A percentile compares a stretch with the other conserved stretches of the same genome.
Evolutionary conservation across 768 basidiomycete species (phyloP).

Genomic region (Boletellus ananiceps): DNA sequence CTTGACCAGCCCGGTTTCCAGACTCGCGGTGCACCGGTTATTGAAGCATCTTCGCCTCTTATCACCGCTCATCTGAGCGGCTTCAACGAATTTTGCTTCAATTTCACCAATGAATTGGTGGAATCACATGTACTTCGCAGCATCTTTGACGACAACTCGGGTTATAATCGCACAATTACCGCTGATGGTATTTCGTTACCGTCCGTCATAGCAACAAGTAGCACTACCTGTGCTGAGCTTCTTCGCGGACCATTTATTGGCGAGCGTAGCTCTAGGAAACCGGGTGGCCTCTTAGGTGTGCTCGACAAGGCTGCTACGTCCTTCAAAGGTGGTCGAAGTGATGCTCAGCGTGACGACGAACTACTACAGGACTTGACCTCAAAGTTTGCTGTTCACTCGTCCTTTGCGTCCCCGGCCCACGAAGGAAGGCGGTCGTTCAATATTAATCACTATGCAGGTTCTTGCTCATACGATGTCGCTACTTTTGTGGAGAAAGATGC

Average conservation of each 20-base stretch:
- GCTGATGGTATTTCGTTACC: slow-evolving; percentile 53
- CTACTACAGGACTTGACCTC: slow-evolving; percentile 46
- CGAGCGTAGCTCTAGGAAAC: slow-evolving; percentile 45
- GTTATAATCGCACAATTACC: slow-evolving; percentile 41
- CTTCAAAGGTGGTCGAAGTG: slow-evolving; percentile 48
- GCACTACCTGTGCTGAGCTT: slow-evolving; percentile 51
- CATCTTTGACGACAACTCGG: slow-evolving; percentile 48
- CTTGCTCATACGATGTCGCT: slow-evolving; percentile 48
- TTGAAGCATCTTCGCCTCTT: slow-evolving; percentile 44
- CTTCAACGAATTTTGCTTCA: slow-evolving; percentile 59
- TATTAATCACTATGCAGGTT: slow-evolving; percentile 58
- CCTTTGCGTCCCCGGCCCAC: slow-evolving; percentile 40
- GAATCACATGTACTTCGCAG: slow-evolving; percentile 53
- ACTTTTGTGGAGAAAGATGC: slow-evolving; percentile 47
- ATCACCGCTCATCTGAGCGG: slow-evolving; percentile 53
- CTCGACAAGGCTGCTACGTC: slow-evolving; percentile 49
- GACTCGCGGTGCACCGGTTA: slow-evolving; percentile 42
- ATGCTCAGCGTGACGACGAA: slow-evolving; percentile 45
- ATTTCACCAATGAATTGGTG: slow-evolving; percentile 56
- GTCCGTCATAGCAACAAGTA: slow-evolving; percentile 47
- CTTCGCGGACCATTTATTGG: slow-evolving; percentile 49
- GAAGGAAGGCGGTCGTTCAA: slow-evolving; percentile 43
- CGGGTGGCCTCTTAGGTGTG: slow-evolving; percentile 54
- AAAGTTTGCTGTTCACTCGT: slow-evolving; percentile 45
- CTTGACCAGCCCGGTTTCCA: slow-evolving; percentile 58